Evolutionary conservation across 108 stramenopile species (phyloP).

Genomic region (Craspedostauros australis): DNA sequence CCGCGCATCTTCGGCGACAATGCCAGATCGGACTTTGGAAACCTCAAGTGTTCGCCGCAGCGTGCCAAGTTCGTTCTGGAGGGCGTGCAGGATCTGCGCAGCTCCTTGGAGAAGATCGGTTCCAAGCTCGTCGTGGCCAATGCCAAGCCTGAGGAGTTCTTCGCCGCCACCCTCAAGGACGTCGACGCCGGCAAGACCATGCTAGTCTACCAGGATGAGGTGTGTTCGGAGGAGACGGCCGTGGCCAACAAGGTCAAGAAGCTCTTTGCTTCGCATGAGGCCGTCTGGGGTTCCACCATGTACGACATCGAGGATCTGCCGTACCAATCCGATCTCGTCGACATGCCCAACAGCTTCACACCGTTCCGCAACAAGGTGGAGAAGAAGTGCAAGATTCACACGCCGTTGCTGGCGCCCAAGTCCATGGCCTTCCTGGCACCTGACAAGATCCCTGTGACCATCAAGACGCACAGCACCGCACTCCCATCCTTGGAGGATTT

Average conservation of each 20-base stretch:
- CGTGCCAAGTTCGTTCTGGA: conserved; percentile 79
- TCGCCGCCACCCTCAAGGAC: conserved; percentile 21
- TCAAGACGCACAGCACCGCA: conserved; percentile 24
- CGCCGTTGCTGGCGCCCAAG: conserved; percentile 56
- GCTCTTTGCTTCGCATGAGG: conserved; percentile 22
- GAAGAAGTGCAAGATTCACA: conserved; percentile 56
- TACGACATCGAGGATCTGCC: conserved; percentile 86
- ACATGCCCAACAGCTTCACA: conserved; percentile 85
- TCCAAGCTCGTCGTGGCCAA: conserved; percentile 54
- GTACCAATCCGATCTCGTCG: conserved; percentile 43
- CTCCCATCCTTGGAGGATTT: conserved; percentile 64
- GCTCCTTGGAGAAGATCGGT: conserved; percentile 47
- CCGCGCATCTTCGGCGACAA: conserved; percentile 55
- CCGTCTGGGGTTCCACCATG: conserved; percentile 88
- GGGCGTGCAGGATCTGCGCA: conserved; percentile 55
- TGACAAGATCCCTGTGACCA: conserved; percentile 3
- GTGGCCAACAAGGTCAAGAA: conserved; percentile 42
- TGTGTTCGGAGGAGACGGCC: conserved; percentile 59
- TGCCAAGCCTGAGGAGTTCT: conserved; percentile 57
- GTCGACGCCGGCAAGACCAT: conserved; percentile 6
- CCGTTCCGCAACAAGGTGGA: conserved; percentile 91
- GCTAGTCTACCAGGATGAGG: conserved; percentile 68
- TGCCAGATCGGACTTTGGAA: conserved; percentile 35
- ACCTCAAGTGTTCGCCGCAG: conserved; percentile 61
- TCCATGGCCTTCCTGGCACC: conserved; percentile 29